A percentile compares a stretch with the other conserved stretches of the same genome.
These are phyloP conservation scores for Linnemannia hyalina DNA, from an alignment of 192 early-diverging fungal genomes.

Conservation along the genomic window DNA sequence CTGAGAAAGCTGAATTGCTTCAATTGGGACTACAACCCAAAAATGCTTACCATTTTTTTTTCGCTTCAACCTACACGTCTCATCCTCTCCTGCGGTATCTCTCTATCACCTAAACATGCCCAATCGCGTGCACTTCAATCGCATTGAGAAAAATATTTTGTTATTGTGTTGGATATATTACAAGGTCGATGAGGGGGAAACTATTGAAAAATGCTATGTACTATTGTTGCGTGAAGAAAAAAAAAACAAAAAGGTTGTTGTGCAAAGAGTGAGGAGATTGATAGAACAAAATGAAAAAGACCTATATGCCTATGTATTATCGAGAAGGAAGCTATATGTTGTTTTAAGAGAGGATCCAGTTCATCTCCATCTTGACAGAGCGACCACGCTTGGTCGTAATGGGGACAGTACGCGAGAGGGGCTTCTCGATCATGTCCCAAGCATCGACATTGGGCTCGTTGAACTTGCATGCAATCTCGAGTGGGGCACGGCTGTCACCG, in stretches of 20 bases:
- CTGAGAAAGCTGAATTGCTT: neutral
- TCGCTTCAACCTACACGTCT: neutral
- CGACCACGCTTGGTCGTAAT: constrained; percentile 40
- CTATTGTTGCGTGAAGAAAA: neutral
- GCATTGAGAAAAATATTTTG: neutral
- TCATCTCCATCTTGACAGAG: constrained; percentile 55
- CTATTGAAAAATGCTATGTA: constrained; percentile 9
- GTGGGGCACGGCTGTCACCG: neutral
- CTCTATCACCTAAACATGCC: neutral
- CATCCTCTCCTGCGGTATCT: neutral
- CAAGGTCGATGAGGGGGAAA: neutral
- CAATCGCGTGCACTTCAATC: neutral
- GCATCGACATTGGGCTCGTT: constrained; percentile 56
- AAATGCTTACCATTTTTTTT: neutral
- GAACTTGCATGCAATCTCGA: constrained; percentile 55
- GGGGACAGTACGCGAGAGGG: constrained; percentile 27
- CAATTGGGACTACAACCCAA: neutral
- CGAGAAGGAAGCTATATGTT: neutral
- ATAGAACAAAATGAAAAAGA: neutral
- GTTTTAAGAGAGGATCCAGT: constrained; percentile 46
- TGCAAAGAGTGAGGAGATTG: neutral
- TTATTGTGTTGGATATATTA: constrained; percentile 4
- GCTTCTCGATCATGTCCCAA: constrained; percentile 56
- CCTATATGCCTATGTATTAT: neutral
- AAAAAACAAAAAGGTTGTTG: neutral